Evolutionary conservation across 2,329 filamentous ascomycete genomes (phyloP).

Genomic region (Trichocomaceae sp.): DNA sequence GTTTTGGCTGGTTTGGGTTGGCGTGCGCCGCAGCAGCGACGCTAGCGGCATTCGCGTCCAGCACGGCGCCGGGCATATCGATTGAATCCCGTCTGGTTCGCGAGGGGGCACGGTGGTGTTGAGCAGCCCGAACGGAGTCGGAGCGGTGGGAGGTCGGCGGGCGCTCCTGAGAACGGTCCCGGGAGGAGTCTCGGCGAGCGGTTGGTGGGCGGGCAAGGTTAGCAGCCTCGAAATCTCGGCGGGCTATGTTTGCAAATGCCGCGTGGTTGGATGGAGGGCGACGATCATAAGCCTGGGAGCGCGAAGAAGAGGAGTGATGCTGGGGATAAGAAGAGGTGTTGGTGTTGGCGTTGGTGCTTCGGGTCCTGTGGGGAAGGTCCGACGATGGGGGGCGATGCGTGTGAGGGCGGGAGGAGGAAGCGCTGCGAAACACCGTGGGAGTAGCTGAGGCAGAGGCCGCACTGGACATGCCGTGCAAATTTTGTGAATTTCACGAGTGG

Average conservation of each 20-base stretch:
- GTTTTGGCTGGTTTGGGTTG: conserved; percentile 38
- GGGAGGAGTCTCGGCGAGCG: conserved; percentile 58
- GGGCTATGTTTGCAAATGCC: conserved; percentile 48
- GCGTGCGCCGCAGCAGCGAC: conserved; percentile 44
- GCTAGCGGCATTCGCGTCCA: conserved; percentile 48
- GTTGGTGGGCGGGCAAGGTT: conserved; percentile 54
- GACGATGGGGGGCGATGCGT: conserved; percentile 32
- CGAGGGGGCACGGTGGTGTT: conserved; percentile 35
- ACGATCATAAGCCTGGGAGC: conserved; percentile 39
- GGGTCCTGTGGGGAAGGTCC: conserved; percentile 41
- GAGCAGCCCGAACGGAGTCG: conserved; percentile 46
- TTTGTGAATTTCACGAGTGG: not conserved
- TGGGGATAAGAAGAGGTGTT: conserved; percentile 23
- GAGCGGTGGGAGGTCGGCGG: conserved; percentile 43
- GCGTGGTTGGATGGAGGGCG: conserved; percentile 42
- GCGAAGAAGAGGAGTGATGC: conserved; percentile 33
- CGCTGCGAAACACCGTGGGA: conserved; percentile 44
- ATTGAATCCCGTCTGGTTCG: conserved; percentile 38
- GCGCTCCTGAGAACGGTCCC: conserved; percentile 48
- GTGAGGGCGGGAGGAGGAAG: conserved; percentile 43
- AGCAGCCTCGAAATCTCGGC: conserved; percentile 67
- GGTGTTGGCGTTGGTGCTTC: conserved; percentile 41
- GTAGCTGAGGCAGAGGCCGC: conserved; percentile 41
- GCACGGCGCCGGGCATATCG: conserved; percentile 43
- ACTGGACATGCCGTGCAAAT: conserved; percentile 33